Evolutionary conservation across 805 yeast genomes (phyloP).

Genomic region (Saturnispora quitensis): DNA sequence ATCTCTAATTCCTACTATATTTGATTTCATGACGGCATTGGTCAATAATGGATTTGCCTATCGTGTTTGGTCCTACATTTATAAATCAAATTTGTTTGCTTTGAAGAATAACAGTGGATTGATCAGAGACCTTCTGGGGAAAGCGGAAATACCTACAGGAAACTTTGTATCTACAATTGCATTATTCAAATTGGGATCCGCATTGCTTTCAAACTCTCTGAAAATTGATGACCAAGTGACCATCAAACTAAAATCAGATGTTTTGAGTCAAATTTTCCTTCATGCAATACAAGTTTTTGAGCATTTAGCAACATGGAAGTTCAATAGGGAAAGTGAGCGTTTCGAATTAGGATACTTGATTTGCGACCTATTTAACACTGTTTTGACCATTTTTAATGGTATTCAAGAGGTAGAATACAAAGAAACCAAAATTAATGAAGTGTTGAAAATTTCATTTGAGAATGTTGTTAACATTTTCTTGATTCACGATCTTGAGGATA

Average conservation of each 20-base stretch:
- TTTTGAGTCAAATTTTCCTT: slow-evolving; percentile 43
- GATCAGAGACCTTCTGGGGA: slow-evolving; percentile 52
- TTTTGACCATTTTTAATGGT: slow-evolving; percentile 47
- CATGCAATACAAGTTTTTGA: slow-evolving; percentile 67
- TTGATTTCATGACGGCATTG: slow-evolving; percentile 42
- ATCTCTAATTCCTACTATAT: slow-evolving; percentile 34
- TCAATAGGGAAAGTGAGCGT: slow-evolving; percentile 44
- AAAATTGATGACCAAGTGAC: slow-evolving; percentile 30
- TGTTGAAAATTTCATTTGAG: slow-evolving; percentile 42
- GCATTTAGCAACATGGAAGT: slow-evolving; percentile 64
- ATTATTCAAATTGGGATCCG: slow-evolving; percentile 44
- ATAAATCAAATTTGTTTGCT: slow-evolving; percentile 57
- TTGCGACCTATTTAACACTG: slow-evolving; percentile 44
- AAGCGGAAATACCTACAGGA: slow-evolving; percentile 64
- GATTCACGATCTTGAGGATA: slow-evolving; percentile 38
- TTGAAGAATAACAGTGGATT: slow-evolving; percentile 57
- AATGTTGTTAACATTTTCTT: slow-evolving; percentile 49
- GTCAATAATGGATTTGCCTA: slow-evolving; percentile 41
- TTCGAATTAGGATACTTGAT: slow-evolving; percentile 50
- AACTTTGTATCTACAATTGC: slow-evolving; percentile 56
- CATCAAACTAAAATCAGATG: slow-evolving; percentile 38
- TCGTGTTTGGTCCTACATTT: slow-evolving; percentile 72
- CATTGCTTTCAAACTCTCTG: slow-evolving; percentile 44
- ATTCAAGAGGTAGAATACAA: slow-evolving; percentile 34
- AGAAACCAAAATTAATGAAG: slow-evolving; percentile 36